Evolutionary conservation across 768 basidiomycete species (phyloP).

Genomic region (Leccinum longicurvipes): DNA sequence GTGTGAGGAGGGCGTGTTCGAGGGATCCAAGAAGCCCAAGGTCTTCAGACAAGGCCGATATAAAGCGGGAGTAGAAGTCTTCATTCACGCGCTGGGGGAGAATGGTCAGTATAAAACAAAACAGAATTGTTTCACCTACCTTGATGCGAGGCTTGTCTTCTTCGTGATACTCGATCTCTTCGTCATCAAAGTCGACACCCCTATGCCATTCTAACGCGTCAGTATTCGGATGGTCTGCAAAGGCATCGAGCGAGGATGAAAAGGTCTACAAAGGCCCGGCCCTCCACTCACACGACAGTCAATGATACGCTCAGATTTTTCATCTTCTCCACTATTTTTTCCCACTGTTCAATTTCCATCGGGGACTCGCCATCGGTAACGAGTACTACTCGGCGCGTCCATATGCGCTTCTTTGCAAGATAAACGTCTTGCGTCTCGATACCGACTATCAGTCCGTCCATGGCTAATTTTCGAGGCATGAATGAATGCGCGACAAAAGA

Average conservation of each 20-base stretch:
- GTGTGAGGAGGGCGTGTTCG: conserved; percentile 26
- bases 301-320: conserved; percentile 53
- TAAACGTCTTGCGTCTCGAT: conserved; percentile 74
- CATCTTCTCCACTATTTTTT: conserved; percentile 64
- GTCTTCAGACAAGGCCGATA: conserved; percentile 32
- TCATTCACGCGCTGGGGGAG: conserved; percentile 65
- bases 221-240: conserved; percentile 3
- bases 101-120: not conserved
- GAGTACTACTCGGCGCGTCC: conserved; percentile 81
- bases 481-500: not conserved
- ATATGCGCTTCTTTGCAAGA: conserved; percentile 68
- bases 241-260: not conserved
- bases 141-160: conserved; percentile 70
- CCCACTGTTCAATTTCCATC: conserved; percentile 75
- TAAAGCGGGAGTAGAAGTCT: conserved; percentile 56
- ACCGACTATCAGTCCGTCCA: conserved; percentile 85
- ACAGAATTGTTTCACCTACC: conserved; percentile 39
- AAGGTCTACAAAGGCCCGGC: not conserved
- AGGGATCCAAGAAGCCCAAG: conserved; percentile 30
- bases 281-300: conserved; percentile 62
- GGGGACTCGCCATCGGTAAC: conserved; percentile 83
- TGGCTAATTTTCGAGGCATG: conserved; percentile 42
- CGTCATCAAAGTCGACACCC: conserved; percentile 88
- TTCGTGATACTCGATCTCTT: conserved; percentile 58
- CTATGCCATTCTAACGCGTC: conserved; percentile 36